Percentiles rank a stretch among this genome's conserved stretches.
Evolutionary conservation across 805 yeast species (phyloP).

Genomic region (Starmerella cellae): DNA sequence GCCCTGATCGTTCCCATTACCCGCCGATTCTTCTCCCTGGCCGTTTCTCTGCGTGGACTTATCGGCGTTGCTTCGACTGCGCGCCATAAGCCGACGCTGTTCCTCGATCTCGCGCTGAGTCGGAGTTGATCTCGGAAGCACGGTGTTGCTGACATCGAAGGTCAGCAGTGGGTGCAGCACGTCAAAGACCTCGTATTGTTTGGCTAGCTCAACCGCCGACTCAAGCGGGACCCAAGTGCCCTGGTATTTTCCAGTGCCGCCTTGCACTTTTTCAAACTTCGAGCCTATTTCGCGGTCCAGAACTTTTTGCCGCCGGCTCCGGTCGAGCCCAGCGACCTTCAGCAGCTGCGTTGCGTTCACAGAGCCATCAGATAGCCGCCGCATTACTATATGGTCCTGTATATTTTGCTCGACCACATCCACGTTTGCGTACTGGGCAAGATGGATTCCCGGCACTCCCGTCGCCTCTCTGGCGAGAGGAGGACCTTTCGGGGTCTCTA

Average conservation of each 20-base stretch:
- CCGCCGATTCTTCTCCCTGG: no score
- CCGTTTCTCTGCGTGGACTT: no score
- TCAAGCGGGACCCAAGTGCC: slow-evolving; percentile 58
- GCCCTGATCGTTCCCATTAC: neutral
- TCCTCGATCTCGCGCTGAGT: slow-evolving; percentile 38
- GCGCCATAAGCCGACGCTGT: slow-evolving; percentile 15
- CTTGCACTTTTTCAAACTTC: slow-evolving; percentile 57
- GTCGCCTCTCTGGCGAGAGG: slow-evolving; percentile 13
- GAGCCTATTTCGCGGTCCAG: slow-evolving; percentile 54
- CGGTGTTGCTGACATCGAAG: slow-evolving; percentile 30
- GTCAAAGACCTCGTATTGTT: slow-evolving; percentile 45
- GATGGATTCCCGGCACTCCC: slow-evolving; percentile 29
- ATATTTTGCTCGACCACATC: slow-evolving; percentile 50
- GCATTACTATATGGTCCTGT: slow-evolving; percentile 50
- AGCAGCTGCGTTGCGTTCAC: slow-evolving; percentile 63
- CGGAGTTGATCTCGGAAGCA: slow-evolving; percentile 32
- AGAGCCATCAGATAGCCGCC: slow-evolving; percentile 49
- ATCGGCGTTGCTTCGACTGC: neutral
- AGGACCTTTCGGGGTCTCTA: slow-evolving; percentile 14
- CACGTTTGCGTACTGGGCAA: slow-evolving; percentile 51
- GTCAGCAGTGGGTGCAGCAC: slow-evolving; percentile 38
- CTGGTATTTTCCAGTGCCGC: slow-evolving; percentile 62
- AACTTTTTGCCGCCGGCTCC: slow-evolving; percentile 48
- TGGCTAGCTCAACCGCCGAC: slow-evolving; percentile 45
- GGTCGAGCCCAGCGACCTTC: slow-evolving; percentile 54